Conservation (phyloP, 1,284 basidiomycete genomes). For the Cryptococcus hybrid region DNA sequence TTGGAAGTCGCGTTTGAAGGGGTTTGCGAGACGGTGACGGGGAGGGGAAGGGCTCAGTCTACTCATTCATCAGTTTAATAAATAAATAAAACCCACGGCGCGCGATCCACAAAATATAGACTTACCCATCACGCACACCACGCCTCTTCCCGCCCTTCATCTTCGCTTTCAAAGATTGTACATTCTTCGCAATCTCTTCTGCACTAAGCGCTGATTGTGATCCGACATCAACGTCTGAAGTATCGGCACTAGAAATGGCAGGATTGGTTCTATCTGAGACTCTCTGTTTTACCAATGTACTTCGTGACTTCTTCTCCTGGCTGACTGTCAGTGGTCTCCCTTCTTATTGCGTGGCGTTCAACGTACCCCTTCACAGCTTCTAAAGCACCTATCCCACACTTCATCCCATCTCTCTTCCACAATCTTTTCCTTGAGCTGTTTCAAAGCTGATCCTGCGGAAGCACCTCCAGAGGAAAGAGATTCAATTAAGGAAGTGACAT, state of each 20-base stretch:
- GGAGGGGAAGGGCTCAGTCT: conserved; percentile 9
- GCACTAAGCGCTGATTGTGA: conserved; percentile 51
- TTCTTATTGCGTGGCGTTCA: neutral
- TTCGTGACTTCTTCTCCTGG: neutral
- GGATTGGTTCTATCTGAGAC: neutral
- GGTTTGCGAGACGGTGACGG: conserved; percentile 19
- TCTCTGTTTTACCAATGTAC: neutral
- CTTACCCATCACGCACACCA: conserved; percentile 51
- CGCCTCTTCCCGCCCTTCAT: conserved; percentile 54
- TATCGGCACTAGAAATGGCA: conserved; percentile 52
- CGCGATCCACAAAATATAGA: neutral
- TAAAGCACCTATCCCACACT: conserved; percentile 47
- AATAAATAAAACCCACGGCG: too few species aligned
- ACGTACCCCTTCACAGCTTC: conserved; percentile 24
- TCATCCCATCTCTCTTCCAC: conserved; percentile 40
- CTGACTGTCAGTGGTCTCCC: neutral
- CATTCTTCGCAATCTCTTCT: conserved; percentile 86
- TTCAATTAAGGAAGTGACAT: conserved; percentile 74
- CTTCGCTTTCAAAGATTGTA: conserved; percentile 82
- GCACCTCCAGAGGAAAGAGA: conserved; percentile 57
- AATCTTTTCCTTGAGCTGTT: conserved; percentile 31
- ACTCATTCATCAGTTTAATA: too few species aligned
- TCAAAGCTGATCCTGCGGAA: conserved; percentile 24
- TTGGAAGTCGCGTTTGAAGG: conserved; percentile 59
- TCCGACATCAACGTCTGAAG: conserved; percentile 20